These are phyloP conservation scores for Colletotrichum truncatum DNA, from an alignment of 2,329 filamentous ascomycete species.

Conservation along the genomic window DNA sequence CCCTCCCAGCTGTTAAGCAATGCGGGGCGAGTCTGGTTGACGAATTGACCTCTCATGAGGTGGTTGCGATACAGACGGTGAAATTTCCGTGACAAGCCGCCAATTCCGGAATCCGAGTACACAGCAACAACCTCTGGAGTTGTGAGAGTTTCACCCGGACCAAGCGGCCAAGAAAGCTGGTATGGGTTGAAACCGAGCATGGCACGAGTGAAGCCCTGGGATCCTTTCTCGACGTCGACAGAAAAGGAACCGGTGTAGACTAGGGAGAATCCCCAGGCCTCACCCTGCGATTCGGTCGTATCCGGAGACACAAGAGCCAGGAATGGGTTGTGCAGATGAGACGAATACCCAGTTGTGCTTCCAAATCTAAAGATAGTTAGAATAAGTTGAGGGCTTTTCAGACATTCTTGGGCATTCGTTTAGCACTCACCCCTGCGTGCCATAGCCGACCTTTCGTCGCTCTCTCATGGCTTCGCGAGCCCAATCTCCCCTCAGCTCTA, in stretches of 20 bases:
- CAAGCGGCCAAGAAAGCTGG: slow-evolving; percentile 67
- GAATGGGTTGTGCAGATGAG: slow-evolving; percentile 73
- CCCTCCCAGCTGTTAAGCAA: slow-evolving; percentile 76
- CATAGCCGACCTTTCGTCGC: slow-evolving; percentile 64
- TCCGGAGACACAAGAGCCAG: slow-evolving; percentile 63
- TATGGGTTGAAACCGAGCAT: slow-evolving; percentile 68
- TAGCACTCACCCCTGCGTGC: slow-evolving; percentile 57
- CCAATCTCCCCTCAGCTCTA: slow-evolving; percentile 72
- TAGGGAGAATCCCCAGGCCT: slow-evolving; percentile 72
- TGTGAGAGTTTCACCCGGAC: slow-evolving; percentile 63
- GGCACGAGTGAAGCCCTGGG: slow-evolving; percentile 68
- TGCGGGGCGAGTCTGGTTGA: slow-evolving; percentile 58
- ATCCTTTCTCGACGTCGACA: slow-evolving; percentile 69
- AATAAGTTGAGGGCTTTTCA: neutral
- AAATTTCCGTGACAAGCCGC: slow-evolving; percentile 69
- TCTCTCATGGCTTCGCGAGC: slow-evolving; percentile 64
- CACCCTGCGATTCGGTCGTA: slow-evolving; percentile 68
- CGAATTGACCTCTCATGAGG: slow-evolving; percentile 66
- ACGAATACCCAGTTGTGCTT: slow-evolving; percentile 69
- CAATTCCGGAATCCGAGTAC: slow-evolving; percentile 66
- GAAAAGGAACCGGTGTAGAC: slow-evolving; percentile 72
- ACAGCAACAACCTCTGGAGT: slow-evolving; percentile 71
- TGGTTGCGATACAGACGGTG: slow-evolving; percentile 70
- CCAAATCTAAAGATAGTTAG: slow-evolving; percentile 58
- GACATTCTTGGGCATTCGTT: accelerated